A percentile compares a stretch with the other conserved stretches of the same genome.
These are phyloP conservation scores for Ascochyta viciae-villosae DNA, from an alignment of 2,329 filamentous ascomycete species.

Conservation along the genomic window DNA sequence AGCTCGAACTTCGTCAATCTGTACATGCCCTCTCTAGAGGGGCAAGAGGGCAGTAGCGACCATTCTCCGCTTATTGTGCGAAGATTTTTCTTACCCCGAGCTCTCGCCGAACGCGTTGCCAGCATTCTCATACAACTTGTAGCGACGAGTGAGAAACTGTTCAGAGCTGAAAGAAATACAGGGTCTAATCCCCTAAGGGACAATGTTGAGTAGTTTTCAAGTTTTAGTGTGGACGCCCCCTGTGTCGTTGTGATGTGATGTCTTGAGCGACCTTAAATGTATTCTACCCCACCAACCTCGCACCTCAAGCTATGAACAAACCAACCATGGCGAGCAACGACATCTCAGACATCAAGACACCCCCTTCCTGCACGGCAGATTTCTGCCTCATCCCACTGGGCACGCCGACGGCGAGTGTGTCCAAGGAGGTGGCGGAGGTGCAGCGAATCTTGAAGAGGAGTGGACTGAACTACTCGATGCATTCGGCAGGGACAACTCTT, in stretches of 20 bases:
- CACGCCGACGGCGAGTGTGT: slow-evolving; percentile 59
- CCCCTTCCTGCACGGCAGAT: slow-evolving; percentile 80
- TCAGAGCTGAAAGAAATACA: too few relatives aligned
- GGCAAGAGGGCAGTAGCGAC: too few relatives aligned
- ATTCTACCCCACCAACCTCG: not conserved
- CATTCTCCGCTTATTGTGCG: too few relatives aligned
- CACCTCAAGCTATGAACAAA: slow-evolving; percentile 2
- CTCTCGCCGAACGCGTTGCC: too few relatives aligned
- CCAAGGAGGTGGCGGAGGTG: slow-evolving; percentile 80
- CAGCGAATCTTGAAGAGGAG: slow-evolving; percentile 83
- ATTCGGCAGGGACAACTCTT: slow-evolving; percentile 91
- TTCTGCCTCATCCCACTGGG: slow-evolving; percentile 89
- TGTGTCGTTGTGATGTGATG: not conserved
- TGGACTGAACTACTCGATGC: slow-evolving; percentile 85
- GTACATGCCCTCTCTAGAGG: too few relatives aligned
- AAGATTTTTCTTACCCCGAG: too few relatives aligned
- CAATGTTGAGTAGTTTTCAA: not conserved
- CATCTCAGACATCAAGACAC: slow-evolving; percentile 59
- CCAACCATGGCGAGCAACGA: slow-evolving; percentile 30
- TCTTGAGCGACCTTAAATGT: not conserved
- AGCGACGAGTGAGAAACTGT: too few relatives aligned
- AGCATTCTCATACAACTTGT: too few relatives aligned
- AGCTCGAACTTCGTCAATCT: too few relatives aligned
- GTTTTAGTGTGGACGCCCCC: not conserved
- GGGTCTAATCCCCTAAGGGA: too few relatives aligned